A percentile compares a stretch with the other conserved stretches of the same genome.
phyloP scores from a whole-genome alignment of 768 basidiomycete species.

The Suillus americanus region DNA sequence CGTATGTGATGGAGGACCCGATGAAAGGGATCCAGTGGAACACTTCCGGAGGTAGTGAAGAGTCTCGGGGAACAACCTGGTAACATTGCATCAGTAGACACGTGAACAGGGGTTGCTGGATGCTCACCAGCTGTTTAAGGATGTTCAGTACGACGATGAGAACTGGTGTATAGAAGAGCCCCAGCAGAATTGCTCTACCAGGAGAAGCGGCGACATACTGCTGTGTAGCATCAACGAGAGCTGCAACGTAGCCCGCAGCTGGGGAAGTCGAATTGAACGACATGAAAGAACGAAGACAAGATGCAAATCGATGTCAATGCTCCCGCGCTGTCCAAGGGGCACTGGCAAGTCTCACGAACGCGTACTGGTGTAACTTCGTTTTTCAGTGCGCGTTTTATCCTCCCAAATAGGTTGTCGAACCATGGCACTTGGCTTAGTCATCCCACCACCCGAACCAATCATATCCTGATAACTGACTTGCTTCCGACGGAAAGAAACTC shows the following conservation, averaged over 20 bases:
- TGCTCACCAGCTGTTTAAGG: constrained; percentile 72
- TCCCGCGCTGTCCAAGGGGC: not conserved
- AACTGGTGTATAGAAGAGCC: constrained; percentile 65
- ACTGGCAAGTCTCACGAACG: constrained; percentile 8
- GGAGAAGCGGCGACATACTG: constrained; percentile 24
- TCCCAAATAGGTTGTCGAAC: constrained; percentile 10
- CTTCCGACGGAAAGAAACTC: constrained; percentile 10
- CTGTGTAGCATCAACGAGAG: constrained; percentile 16
- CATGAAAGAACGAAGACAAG: constrained; percentile 19
- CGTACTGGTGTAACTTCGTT: constrained; percentile 1
- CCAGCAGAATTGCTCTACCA: constrained; percentile 33
- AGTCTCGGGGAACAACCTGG: constrained; percentile 67
- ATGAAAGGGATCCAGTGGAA: constrained; percentile 92
- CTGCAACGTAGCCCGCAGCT: constrained; percentile 25
- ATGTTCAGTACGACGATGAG: constrained; percentile 72
- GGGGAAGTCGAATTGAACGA: constrained; percentile 23
- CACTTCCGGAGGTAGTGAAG: constrained; percentile 81
- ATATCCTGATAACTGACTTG: not conserved
- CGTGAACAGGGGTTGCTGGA: not conserved
- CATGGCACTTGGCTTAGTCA: constrained; percentile 24
- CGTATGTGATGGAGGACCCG: constrained; percentile 87
- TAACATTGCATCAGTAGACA: constrained; percentile 3
- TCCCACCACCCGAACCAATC: constrained; percentile 9
- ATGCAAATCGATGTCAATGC: constrained; percentile 1
- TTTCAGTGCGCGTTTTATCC: constrained; percentile 10